phyloP scores from a whole-genome alignment of 305 asterid genomes.

The Lippia alba region DNA sequence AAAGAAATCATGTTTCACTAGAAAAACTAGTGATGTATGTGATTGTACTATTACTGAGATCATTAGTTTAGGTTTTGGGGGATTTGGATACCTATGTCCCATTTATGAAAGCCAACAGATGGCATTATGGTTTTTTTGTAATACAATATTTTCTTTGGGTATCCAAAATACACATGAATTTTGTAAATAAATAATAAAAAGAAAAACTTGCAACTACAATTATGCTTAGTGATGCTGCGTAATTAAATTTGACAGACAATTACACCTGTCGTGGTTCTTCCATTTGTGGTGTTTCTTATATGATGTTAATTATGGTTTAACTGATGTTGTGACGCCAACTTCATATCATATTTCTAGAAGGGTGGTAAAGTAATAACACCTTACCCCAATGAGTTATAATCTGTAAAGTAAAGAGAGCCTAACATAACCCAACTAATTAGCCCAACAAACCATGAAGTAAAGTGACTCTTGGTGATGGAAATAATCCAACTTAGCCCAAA shows the following conservation, averaged over 20 bases:
- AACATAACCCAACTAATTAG: too few relatives aligned
- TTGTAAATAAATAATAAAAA: too few relatives aligned
- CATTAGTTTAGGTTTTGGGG: slow-evolving; percentile 9
- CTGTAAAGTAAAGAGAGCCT: too few relatives aligned
- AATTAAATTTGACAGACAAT: not conserved
- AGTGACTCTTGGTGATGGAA: too few relatives aligned
- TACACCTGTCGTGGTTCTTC: not conserved
- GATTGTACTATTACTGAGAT: slow-evolving; percentile 31
- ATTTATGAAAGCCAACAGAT: slow-evolving; percentile 17
- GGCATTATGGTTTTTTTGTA: slow-evolving; percentile 3
- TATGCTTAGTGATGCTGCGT: not conserved
- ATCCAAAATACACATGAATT: slow-evolving; percentile 9
- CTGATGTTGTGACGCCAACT: too few relatives aligned
- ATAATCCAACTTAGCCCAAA: too few relatives aligned
- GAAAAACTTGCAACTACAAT: not conserved
- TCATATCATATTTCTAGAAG: too few relatives aligned
- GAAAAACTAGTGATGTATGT: slow-evolving; percentile 16
- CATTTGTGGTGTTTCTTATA: not conserved
- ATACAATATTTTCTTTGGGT: not conserved
- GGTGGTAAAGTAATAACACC: too few relatives aligned
- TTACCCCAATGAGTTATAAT: too few relatives aligned
- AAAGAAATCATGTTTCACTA: slow-evolving; percentile 6
- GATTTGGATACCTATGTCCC: slow-evolving; percentile 10
- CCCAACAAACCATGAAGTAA: too few relatives aligned
- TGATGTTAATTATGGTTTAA: not conserved